Conservation (phyloP, 1,284 basidiomycete genomes). For the Microbotryum intermedium region DNA sequence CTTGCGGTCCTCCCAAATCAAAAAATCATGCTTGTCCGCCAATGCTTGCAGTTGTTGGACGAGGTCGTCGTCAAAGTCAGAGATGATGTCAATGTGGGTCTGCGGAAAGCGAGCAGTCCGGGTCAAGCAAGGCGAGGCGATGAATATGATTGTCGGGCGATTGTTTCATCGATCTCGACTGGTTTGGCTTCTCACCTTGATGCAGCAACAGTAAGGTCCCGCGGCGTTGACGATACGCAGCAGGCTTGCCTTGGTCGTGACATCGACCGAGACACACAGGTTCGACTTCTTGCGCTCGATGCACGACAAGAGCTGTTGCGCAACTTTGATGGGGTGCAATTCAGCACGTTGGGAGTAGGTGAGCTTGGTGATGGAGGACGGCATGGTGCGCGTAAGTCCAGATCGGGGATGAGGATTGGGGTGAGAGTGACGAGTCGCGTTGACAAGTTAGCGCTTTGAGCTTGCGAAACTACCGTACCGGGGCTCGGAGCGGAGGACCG, state of each 20-base stretch:
- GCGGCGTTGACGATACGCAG: constrained; percentile 79
- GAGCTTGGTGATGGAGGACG: constrained; percentile 18
- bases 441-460: too few species aligned
- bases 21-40: constrained; percentile 75
- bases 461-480: too few species aligned
- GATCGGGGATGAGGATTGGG: background rate
- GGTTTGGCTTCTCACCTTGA: constrained; percentile 60
- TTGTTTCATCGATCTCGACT: background rate
- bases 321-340: constrained; percentile 22
- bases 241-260: constrained; percentile 71
- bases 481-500: too few species aligned
- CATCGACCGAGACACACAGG: constrained; percentile 91
- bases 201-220: constrained; percentile 79
- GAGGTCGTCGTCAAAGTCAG: constrained; percentile 75
- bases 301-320: constrained; percentile 55
- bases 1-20: constrained; percentile 96
- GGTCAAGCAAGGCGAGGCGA: background rate
- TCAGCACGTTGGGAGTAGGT: constrained; percentile 22
- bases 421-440: too few species aligned
- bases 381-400: constrained; percentile 7
- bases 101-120: constrained; percentile 36
- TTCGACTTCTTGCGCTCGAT: constrained; percentile 87
- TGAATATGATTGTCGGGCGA: background rate
- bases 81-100: constrained; percentile 95
- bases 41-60: constrained; percentile 63